phyloP scores from a whole-genome alignment of 148 eudicot genomes.

The Salicornia ramosissima region DNA sequence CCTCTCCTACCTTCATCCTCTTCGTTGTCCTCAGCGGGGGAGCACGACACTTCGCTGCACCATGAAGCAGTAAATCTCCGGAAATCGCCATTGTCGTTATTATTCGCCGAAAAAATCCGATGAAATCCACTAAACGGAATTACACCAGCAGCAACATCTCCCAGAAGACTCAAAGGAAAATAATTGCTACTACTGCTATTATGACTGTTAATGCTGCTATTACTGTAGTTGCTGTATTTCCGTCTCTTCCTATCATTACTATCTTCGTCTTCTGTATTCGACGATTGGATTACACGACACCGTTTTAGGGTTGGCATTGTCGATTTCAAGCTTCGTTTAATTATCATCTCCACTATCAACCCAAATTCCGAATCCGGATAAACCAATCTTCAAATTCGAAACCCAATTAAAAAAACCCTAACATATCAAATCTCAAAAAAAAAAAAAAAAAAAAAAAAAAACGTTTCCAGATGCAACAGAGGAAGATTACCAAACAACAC shows the following conservation, averaged over 20 bases:
- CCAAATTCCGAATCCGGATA: background rate
- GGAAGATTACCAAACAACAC: background rate
- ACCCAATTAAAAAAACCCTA: slow-evolving; percentile 30
- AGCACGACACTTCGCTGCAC: slow-evolving; percentile 35
- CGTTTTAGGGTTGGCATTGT: slow-evolving; percentile 87
- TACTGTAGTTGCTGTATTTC: slow-evolving; percentile 8
- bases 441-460: background rate
- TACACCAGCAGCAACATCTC: slow-evolving; percentile 67
- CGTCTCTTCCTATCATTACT: slow-evolving; percentile 37
- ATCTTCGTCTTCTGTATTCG: slow-evolving; percentile 50
- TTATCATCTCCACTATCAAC: slow-evolving; percentile 52
- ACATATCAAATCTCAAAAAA: slow-evolving; percentile 15
- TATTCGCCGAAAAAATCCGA: slow-evolving; percentile 21
- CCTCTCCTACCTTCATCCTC: slow-evolving; percentile 18
- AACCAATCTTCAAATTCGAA: background rate
- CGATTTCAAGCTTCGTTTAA: slow-evolving; percentile 81
- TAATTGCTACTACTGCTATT: slow-evolving; percentile 27
- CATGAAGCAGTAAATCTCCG: slow-evolving; percentile 33
- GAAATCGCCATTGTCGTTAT: slow-evolving; percentile 26
- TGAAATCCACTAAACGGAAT: slow-evolving; percentile 48
- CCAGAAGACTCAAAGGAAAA: slow-evolving; percentile 62
- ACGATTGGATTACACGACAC: slow-evolving; percentile 51
- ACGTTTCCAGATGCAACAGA: slow-evolving; percentile 22
- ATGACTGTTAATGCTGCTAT: background rate
- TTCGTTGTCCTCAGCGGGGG: slow-evolving; percentile 21